These are phyloP conservation scores for Jasminum sambac DNA, from an alignment of 257 asterid species.

Conservation along the genomic window DNA sequence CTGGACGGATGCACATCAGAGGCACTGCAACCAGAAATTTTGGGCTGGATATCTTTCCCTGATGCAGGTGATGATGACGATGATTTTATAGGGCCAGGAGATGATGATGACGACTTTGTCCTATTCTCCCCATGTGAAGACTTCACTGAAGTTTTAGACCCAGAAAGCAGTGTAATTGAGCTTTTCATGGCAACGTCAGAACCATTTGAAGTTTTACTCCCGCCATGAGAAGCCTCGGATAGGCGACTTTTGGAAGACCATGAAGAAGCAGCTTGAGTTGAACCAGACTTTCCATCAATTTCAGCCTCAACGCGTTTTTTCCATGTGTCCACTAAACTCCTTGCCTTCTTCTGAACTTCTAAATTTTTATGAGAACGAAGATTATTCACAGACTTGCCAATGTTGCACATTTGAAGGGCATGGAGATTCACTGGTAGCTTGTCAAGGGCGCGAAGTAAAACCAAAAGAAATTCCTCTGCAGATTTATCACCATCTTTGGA, in stretches of 20 bases:
- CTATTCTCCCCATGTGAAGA: conserved; percentile 41
- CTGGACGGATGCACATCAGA: conserved; percentile 34
- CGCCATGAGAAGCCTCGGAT: conserved; percentile 36
- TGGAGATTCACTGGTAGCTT: conserved; percentile 56
- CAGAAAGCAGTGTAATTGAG: conserved; percentile 39
- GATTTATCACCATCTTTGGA: conserved; percentile 46
- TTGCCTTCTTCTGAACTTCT: conserved; percentile 58
- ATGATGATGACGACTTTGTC: conserved; percentile 41
- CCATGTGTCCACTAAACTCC: conserved; percentile 62
- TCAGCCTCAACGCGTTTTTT: conserved; percentile 68
- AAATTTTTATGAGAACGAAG: conserved; percentile 50
- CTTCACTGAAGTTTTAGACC: conserved; percentile 37
- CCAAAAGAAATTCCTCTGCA: conserved; percentile 52
- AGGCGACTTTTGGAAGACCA: conserved; percentile 45
- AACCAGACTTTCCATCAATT: conserved; percentile 49
- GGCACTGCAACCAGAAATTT: conserved; percentile 31
- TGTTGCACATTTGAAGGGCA: conserved; percentile 59
- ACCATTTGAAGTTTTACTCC: conserved; percentile 35
- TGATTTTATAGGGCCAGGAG: conserved; percentile 38
- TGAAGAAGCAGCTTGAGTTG: conserved; percentile 34
- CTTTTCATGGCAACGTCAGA: conserved; percentile 44
- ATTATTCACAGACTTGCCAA: conserved; percentile 62
- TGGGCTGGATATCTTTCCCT: conserved; percentile 43
- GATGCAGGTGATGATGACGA: conserved; percentile 41
- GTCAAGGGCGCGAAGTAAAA: conserved; percentile 60